Percentiles rank a stretch among this genome's conserved stretches.
These are phyloP conservation scores for Fusarium citri DNA, from an alignment of 2,329 filamentous ascomycete species.

Conservation along the genomic window DNA sequence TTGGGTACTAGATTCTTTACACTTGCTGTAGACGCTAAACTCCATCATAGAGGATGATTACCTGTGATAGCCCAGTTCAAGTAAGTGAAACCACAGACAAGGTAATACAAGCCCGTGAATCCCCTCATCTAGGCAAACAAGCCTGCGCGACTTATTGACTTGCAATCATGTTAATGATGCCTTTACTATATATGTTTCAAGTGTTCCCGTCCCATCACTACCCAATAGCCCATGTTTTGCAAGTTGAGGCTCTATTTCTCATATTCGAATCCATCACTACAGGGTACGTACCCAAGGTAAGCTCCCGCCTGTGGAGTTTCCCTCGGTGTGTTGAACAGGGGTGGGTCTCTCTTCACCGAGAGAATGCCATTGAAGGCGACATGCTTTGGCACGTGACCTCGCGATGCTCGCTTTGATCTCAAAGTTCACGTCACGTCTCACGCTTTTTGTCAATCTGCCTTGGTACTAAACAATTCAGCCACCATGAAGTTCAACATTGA, in stretches of 20 bases:
- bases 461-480: conserved; percentile 32
- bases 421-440: conserved; percentile 43
- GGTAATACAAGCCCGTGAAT: neutral
- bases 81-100: neutral
- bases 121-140: neutral
- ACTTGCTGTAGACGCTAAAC: neutral
- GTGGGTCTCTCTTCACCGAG: conserved; percentile 17
- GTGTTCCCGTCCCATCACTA: neutral
- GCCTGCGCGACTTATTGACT: neutral
- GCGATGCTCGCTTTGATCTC: conserved; percentile 43
- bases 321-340: conserved; percentile 2
- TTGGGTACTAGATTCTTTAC: conserved; percentile 2
- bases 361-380: conserved; percentile 14
- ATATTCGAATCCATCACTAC: neutral
- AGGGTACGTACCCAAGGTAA: neutral
- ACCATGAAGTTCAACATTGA: conserved; percentile 66
- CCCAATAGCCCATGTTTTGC: neutral
- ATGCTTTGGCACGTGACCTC: conserved; percentile 47
- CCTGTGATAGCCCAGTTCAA: neutral
- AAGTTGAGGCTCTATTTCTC: neutral
- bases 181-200: neutral
- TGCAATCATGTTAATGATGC: neutral
- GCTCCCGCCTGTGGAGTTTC: neutral
- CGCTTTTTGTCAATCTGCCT: conserved; percentile 27
- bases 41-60: neutral